Evolutionary conservation across 2,329 filamentous ascomycete genomes (phyloP), one percentile per base, ranked within the genome.

Genomic region (Colletotrichum abscissum): DNA sequence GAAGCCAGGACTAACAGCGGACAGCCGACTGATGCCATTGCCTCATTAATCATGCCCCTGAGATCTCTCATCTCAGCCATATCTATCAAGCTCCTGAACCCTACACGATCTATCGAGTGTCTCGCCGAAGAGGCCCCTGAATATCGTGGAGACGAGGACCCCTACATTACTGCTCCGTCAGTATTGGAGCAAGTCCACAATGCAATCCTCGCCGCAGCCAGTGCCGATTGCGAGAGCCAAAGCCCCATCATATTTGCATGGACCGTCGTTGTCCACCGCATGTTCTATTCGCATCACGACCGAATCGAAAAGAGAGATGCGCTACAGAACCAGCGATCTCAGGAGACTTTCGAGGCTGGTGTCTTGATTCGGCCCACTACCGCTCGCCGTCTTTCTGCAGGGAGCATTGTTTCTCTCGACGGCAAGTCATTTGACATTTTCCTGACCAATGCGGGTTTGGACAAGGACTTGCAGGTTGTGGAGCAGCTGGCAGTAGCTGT

Each of bases 201-300:
- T 65, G 89, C 92, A n/a, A 87, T 98, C 42, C 83, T 92, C 28
- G 85, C 86, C 68, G 90, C 91, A 8, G 88, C 90, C 14, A 86
- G 86, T 33, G 79, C 83, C 24, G 88, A 88, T 19, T 86, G 90
- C n/a, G 85, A 87, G 49, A 90, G 90, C 46, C 93, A 93, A 24
- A 91, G 90, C 68, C 94, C 94, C 1, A 91, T 94, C 22, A 88
- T 94, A 24, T 93, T 97, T 76, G 90, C 93, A 3, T 98, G 95
- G 95, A 91, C 92, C 4, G 86, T 96, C 60, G 89, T 98, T 30
- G 86, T 95, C 11, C 90, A 93, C 78, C 88, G 89, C 30, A 90
- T 97, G 84, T 90, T 91, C 76, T 84, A 90, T 55, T 89, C 89
- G 14, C 92, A 91, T 75, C 87, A 90, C 69, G 86, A 86, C 63